phyloP scores from a whole-genome alignment of 2,329 filamentous ascomycete species.

The Colletotrichum australisinense region DNA sequence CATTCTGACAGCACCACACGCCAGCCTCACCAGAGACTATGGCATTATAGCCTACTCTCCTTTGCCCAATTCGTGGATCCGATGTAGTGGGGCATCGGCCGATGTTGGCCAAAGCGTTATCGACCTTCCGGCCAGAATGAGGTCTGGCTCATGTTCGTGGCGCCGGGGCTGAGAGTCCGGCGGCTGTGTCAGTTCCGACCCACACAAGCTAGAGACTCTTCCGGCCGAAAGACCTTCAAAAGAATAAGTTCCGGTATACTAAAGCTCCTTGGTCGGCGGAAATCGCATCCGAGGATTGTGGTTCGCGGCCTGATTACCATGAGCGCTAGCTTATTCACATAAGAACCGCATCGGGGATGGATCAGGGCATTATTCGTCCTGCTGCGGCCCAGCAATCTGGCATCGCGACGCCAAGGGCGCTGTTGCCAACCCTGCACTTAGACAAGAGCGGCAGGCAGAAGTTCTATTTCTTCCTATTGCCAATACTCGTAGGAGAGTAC shows the following conservation, averaged over 20 bases:
- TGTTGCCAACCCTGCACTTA: neutral
- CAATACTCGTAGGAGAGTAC: neutral
- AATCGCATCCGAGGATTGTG: neutral
- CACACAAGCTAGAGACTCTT: neutral
- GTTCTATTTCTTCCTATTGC: neutral
- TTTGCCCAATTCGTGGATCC: neutral
- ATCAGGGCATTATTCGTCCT: neutral
- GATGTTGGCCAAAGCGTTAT: neutral
- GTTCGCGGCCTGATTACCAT: neutral
- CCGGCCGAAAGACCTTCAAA: neutral
- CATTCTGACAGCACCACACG: neutral
- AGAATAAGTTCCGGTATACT: no score
- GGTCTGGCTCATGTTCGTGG: neutral
- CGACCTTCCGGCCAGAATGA: neutral
- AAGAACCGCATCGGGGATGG: conserved; percentile 10
- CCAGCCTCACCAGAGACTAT: conserved; percentile 1
- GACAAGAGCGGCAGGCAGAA: neutral
- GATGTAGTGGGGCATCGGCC: neutral
- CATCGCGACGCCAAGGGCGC: neutral
- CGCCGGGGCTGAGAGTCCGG: neutral
- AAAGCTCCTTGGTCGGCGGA: neutral
- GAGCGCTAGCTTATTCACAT: neutral
- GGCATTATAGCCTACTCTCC: neutral
- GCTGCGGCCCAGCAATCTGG: neutral
- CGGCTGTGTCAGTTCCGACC: neutral